Percentiles rank a stretch among this genome's conserved stretches.
Conservation (phyloP, 2,329 filamentous ascomycete genomes). For the Beauveria pseudobassiana region DNA sequence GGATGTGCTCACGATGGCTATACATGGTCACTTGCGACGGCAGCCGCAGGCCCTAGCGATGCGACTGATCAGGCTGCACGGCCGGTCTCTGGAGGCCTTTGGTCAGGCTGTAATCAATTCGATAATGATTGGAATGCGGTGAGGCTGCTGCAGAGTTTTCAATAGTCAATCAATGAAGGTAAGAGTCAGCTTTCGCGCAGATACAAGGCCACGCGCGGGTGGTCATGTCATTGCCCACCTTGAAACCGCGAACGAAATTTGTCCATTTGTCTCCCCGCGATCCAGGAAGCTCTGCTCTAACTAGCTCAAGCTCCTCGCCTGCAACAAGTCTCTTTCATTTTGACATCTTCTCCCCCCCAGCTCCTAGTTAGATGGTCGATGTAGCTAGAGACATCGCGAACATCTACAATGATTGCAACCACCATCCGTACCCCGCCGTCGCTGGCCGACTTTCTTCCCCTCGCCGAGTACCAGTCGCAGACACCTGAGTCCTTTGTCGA, state of each 20-base stretch:
- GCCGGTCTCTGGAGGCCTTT: too few species aligned
- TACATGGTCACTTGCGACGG: slow-evolving; percentile 19
- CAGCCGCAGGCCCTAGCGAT: background rate
- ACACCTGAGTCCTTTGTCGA: slow-evolving; percentile 67
- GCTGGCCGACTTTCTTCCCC: slow-evolving; percentile 51
- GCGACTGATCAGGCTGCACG: too few species aligned
- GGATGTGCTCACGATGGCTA: slow-evolving; percentile 26
- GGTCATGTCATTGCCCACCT: slow-evolving; percentile 10
- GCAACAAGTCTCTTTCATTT: background rate
- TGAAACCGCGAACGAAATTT: background rate
- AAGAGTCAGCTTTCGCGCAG: background rate
- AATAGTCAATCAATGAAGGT: background rate
- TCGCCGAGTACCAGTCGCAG: slow-evolving; percentile 62
- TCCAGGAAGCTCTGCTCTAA: background rate
- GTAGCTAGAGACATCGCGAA: background rate
- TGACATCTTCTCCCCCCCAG: background rate
- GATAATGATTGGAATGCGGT: background rate
- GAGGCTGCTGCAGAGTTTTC: background rate
- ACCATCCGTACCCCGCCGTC: slow-evolving; percentile 52
- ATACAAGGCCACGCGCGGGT: background rate
- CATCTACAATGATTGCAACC: slow-evolving; percentile 34
- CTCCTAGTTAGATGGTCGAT: background rate
- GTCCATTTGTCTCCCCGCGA: background rate
- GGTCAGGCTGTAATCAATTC: background rate
- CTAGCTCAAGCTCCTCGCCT: background rate